Evolutionary conservation across 2,329 filamentous ascomycete genomes (phyloP), one percentile per base, ranked within the genome.

Genomic region (Colletotrichum lupini): DNA sequence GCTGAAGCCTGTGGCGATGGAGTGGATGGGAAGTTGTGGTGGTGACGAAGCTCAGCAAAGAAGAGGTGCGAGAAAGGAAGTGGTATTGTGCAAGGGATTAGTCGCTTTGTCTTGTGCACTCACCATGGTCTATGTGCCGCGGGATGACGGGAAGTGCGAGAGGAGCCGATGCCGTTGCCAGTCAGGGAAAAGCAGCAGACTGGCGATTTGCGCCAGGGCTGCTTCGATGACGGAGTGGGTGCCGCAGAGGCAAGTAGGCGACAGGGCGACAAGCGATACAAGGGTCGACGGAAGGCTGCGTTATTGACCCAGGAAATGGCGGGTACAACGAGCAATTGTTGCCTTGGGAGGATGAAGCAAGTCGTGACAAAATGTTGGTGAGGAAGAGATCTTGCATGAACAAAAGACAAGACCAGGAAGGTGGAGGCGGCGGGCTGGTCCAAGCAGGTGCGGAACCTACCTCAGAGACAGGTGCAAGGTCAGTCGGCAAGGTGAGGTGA

Each of bases 381-480:
- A 72, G 30, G 59, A 68, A 73, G 68, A 72, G 72, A 72, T 58
- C 61, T 72, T 74, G 72, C 72, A 74, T 74, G 63, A 72, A 72
- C 64, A 57, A 60, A 66, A 67, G 72, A 59, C 68, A 72, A 53
- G 68, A 58, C 68, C 68, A 58, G 72, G 68, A 67, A 72, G 67
- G 72, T 67, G 72, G 72, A 74, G 72, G 70, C 46, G 59, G 57
- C 62, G 42, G 67, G 69, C 24, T 64, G 46, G 61, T 64, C 66
- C 58, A 69, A 63, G 69, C 66, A 72, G 57, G 61, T 64, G 61
- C 60, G 42, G 42, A 62, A 42, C 60, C 26, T 52, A 32, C 30
- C 30, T 32, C 9, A 16, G 60, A 52, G 32, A 63, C 46, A 53
- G 60, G 22, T 53, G 46, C 19, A 53, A 58, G 58, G 14, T 71